Conservation (phyloP, 192 early-diverging fungal genomes). For the Gaertneriomyces sp. region DNA sequence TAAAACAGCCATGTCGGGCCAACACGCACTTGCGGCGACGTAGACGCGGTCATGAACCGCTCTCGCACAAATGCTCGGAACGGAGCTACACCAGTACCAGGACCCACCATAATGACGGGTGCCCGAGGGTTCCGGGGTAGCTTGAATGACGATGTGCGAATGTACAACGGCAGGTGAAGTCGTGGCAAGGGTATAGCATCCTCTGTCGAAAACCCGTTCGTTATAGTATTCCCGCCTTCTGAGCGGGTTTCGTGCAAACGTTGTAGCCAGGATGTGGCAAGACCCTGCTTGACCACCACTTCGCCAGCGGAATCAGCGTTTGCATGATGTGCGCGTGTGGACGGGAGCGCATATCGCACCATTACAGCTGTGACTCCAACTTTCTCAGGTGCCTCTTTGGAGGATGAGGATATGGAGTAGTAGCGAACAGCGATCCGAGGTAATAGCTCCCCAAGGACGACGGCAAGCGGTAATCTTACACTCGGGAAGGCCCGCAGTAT, state of each 20-base stretch:
- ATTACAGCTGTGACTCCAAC: constrained; percentile 87
- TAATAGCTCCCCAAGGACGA: constrained; percentile 74
- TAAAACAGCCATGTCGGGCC: constrained; percentile 90
- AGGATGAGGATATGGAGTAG: constrained; percentile 95
- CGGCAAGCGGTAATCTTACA: constrained; percentile 66
- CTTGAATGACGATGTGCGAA: constrained; percentile 86
- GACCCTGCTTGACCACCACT: constrained; percentile 57
- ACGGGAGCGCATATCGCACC: constrained; percentile 64
- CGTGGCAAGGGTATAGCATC: constrained; percentile 23
- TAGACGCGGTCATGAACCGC: constrained; percentile 58
- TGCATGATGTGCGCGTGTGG: background rate
- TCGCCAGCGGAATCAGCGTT: background rate
- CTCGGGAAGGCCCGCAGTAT: constrained; percentile 67
- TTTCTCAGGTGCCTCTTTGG: constrained; percentile 68
- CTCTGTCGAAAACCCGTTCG: constrained; percentile 2
- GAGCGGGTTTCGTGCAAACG: constrained; percentile 53
- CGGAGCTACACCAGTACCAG: constrained; percentile 98
- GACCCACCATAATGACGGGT: constrained; percentile 96
- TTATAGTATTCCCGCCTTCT: background rate
- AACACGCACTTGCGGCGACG: constrained; percentile 42
- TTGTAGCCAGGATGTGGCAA: constrained; percentile 85
- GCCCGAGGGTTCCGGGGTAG: constrained; percentile 74
- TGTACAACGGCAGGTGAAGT: constrained; percentile 75
- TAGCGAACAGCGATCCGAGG: constrained; percentile 82
- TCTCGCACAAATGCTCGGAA: constrained; percentile 96